Conservation (phyloP, 306 rosid species). For the Quercus alba region DNA sequence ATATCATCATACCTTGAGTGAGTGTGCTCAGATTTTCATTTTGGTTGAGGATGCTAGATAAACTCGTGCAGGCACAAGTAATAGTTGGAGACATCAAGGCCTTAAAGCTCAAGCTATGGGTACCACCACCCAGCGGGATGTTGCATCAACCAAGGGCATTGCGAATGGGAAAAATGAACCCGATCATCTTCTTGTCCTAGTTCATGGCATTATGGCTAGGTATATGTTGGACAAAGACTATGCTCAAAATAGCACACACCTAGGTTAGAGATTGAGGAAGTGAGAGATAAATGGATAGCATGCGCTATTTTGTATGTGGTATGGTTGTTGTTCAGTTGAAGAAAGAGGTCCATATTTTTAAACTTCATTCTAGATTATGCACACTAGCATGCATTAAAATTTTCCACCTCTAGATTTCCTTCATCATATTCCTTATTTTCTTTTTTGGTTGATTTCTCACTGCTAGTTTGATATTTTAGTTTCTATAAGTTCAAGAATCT, state of each 20-base stretch:
- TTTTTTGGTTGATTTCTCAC: not conserved
- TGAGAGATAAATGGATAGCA: not conserved
- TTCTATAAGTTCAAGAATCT: not conserved
- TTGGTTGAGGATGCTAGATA: constrained; percentile 15
- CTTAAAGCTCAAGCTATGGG: constrained; percentile 63
- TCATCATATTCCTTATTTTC: not conserved
- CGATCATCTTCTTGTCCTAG: constrained; percentile 95
- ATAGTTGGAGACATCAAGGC: constrained; percentile 53
- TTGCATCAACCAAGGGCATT: constrained; percentile 33
- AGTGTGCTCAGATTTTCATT: not conserved
- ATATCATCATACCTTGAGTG: not conserved
- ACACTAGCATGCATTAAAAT: not conserved
- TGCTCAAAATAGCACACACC: not conserved
- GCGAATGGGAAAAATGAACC: constrained; percentile 43
- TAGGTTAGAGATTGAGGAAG: not conserved
- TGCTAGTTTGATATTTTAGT: not conserved
- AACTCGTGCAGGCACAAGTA: constrained; percentile 54
- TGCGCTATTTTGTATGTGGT: not conserved
- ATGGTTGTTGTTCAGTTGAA: not conserved
- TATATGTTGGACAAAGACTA: constrained; percentile 29
- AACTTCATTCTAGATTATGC: not conserved
- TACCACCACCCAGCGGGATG: constrained; percentile 31
- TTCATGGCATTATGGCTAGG: constrained; percentile 97
- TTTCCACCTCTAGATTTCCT: not conserved
- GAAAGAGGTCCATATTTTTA: not conserved